Percentiles rank a stretch among this genome's conserved stretches.
Evolutionary conservation across 345 rosid species (phyloP).

Genomic region (Hibiscus mutabilis): DNA sequence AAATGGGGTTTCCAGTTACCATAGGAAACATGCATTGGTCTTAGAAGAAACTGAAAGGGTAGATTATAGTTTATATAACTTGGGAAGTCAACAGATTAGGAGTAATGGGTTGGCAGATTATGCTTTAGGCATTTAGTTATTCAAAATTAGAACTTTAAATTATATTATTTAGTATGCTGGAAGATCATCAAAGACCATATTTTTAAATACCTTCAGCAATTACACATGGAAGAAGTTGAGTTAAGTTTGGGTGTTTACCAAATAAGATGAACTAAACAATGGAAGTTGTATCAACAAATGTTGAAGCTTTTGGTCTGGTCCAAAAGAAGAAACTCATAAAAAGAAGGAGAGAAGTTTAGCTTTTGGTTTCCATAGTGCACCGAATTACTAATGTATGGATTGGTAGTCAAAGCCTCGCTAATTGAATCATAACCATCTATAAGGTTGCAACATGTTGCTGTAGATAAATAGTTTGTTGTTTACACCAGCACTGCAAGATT

Average conservation of each 20-base stretch:
- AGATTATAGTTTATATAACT: background rate
- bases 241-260: background rate
- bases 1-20: background rate
- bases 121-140: background rate
- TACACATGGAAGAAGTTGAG: background rate
- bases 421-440: no score
- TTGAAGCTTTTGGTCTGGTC: no score
- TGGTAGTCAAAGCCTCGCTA: no score
- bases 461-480: no score
- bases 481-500: no score
- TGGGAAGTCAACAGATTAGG: background rate
- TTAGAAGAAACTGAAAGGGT: background rate
- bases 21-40: background rate
- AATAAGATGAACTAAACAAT: no score
- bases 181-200: background rate
- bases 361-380: background rate
- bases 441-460: no score
- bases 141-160: background rate
- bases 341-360: no score
- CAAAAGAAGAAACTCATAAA: no score
- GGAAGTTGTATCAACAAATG: no score
- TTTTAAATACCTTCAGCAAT: background rate
- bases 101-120: background rate
- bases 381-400: background rate
- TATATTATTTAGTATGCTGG: background rate